These are phyloP conservation scores for Phlegmacium glaucopus DNA, from an alignment of 768 basidiomycete species.

Conservation along the genomic window DNA sequence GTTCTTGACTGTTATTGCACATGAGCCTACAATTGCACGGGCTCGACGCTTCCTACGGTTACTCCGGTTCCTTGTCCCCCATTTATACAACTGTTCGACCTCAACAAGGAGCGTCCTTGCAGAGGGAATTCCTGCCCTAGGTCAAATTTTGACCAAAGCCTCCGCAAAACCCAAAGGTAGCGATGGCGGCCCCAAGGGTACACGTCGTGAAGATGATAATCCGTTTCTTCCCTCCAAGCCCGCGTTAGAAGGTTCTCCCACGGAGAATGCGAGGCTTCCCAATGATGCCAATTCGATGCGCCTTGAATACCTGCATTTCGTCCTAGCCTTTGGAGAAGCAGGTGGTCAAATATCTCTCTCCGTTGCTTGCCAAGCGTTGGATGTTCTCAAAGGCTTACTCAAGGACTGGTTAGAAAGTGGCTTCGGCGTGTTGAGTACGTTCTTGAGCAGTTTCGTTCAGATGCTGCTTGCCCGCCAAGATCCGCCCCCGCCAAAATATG, in stretches of 20 bases:
- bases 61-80: conserved; percentile 52
- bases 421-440: conserved; percentile 39
- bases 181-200: conserved; percentile 29
- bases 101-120: conserved; percentile 52
- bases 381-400: conserved; percentile 53
- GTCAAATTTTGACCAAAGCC: conserved; percentile 47
- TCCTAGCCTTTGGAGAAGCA: conserved; percentile 43
- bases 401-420: conserved; percentile 44
- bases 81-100: conserved; percentile 54
- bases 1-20: conserved; percentile 77
- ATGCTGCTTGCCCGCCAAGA: conserved; percentile 46
- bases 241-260: conserved; percentile 29
- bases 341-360: conserved; percentile 46
- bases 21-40: conserved; percentile 62
- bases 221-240: conserved; percentile 21
- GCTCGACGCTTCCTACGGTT: conserved; percentile 69
- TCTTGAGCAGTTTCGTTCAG: conserved; percentile 51
- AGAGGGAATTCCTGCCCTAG: conserved; percentile 70
- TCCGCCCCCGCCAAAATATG: conserved; percentile 43
- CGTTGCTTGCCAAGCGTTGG: conserved; percentile 45
- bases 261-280: conserved; percentile 43
- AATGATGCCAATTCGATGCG: conserved; percentile 59
- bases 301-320: conserved; percentile 58
- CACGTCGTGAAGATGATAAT: conserved; percentile 23
- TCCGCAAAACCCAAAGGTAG: conserved; percentile 41